phyloP scores from a whole-genome alignment of 768 basidiomycete genomes.

The Psilocybe tampanensis region DNA sequence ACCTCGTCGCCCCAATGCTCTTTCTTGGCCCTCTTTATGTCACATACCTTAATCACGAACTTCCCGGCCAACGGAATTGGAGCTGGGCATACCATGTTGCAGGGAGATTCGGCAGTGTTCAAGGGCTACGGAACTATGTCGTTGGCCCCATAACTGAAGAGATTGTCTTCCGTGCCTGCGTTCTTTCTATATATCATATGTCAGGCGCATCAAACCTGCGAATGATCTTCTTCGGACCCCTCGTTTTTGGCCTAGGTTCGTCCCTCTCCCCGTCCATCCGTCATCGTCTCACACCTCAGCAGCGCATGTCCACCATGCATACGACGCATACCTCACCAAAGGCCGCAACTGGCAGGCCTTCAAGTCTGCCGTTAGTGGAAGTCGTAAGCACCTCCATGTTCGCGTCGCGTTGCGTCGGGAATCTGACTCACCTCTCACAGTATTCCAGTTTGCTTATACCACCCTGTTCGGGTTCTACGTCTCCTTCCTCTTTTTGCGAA shows the following conservation, averaged over 20 bases:
- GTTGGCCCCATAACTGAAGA: constrained; percentile 90
- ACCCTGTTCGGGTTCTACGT: constrained; percentile 91
- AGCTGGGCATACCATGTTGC: constrained; percentile 40
- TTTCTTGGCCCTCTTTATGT: constrained; percentile 80
- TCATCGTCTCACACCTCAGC: background rate
- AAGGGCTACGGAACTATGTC: constrained; percentile 73
- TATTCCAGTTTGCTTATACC: constrained; percentile 88
- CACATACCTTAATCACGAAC: constrained; percentile 39
- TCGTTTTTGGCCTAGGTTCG: constrained; percentile 88
- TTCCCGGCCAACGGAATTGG: constrained; percentile 62
- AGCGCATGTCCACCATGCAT: constrained; percentile 95
- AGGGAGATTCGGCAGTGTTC: constrained; percentile 47
- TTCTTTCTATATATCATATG: constrained; percentile 74
- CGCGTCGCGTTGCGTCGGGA: background rate
- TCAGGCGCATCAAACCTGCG: constrained; percentile 52
- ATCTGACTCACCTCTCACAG: constrained; percentile 48
- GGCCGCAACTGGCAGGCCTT: constrained; percentile 71
- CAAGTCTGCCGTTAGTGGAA: constrained; percentile 57
- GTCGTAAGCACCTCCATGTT: constrained; percentile 43
- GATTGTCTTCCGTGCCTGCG: constrained; percentile 85
- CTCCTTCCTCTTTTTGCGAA: constrained; percentile 84
- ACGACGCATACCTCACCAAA: constrained; percentile 77
- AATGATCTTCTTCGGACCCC: constrained; percentile 80
- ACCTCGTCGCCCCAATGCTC: constrained; percentile 71
- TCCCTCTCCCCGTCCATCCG: background rate